Percentiles rank a stretch among this genome's conserved stretches.
Evolutionary conservation across 2,329 filamentous ascomycete species (phyloP).

Genomic region (Alternaria triticina): DNA sequence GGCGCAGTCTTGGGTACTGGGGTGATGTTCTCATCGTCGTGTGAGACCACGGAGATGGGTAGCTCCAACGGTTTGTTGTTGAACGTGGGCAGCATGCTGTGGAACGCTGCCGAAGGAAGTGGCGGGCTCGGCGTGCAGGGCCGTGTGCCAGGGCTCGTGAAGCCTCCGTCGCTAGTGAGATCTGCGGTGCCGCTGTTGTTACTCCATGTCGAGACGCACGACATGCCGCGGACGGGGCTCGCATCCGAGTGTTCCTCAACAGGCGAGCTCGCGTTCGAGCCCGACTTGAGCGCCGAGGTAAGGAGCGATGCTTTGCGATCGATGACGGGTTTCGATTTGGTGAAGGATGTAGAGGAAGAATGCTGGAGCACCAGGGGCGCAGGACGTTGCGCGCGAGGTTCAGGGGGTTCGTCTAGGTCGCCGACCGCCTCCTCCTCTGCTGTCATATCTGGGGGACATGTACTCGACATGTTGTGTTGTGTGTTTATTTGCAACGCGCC

Average conservation of each 20-base stretch:
- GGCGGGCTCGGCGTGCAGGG: conserved; percentile 89
- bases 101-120: conserved; percentile 63
- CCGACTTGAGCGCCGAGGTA: conserved; percentile 76
- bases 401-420: conserved; percentile 89
- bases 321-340: conserved; percentile 58
- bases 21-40: conserved; percentile 43
- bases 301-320: conserved; percentile 78
- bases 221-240: conserved; percentile 51
- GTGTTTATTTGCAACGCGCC: conserved; percentile 39
- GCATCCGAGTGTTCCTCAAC: conserved; percentile 51
- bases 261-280: conserved; percentile 48
- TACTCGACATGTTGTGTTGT: conserved; percentile 33
- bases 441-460: conserved; percentile 28
- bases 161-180: conserved; percentile 90
- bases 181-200: conserved; percentile 84
- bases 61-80: conserved; percentile 49
- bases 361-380: conserved; percentile 44
- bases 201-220: conserved; percentile 73
- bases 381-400: conserved; percentile 62
- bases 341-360: conserved; percentile 52
- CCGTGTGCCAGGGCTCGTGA: conserved; percentile 82
- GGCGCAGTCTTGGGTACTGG: conserved; percentile 31
- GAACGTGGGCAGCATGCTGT: conserved; percentile 44
- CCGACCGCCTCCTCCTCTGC: conserved; percentile 69
- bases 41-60: conserved; percentile 46